Conservation (phyloP, 2,329 filamentous ascomycete genomes). For the Cladophialophora yegresii region DNA sequence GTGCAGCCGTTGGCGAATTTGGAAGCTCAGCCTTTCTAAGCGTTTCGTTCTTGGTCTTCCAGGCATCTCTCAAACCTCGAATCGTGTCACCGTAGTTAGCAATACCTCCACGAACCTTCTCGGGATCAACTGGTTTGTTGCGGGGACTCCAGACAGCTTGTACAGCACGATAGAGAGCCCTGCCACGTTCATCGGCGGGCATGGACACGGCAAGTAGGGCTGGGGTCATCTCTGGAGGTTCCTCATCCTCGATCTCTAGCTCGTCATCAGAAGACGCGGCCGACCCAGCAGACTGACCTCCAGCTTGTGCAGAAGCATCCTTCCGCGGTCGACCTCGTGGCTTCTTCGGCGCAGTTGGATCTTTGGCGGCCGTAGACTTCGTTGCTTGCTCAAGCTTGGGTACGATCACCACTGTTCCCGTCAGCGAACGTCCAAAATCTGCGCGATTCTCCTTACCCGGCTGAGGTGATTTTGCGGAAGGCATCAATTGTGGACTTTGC, state of each 20-base stretch:
- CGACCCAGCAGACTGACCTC: slow-evolving; percentile 44
- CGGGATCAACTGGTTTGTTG: slow-evolving; percentile 52
- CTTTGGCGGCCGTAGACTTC: slow-evolving; percentile 11
- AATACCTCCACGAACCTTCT: slow-evolving; percentile 58
- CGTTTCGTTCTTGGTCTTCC: slow-evolving; percentile 60
- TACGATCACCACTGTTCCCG: slow-evolving; percentile 9
- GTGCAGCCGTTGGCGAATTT: slow-evolving; percentile 46
- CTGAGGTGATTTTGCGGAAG: slow-evolving; percentile 4
- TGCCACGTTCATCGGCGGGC: slow-evolving; percentile 54
- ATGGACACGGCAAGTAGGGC: slow-evolving; percentile 55
- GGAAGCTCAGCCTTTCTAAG: slow-evolving; percentile 61
- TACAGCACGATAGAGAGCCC: slow-evolving; percentile 57
- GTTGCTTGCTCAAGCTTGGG: slow-evolving; percentile 30
- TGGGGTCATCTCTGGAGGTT: slow-evolving; percentile 57
- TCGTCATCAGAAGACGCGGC: slow-evolving; percentile 47
- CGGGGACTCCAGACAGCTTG: slow-evolving; percentile 63
- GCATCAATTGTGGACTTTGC: slow-evolving; percentile 31
- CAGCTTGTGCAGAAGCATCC: slow-evolving; percentile 22
- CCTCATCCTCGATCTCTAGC: slow-evolving; percentile 55
- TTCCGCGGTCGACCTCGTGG: slow-evolving; percentile 37
- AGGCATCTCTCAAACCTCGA: slow-evolving; percentile 61
- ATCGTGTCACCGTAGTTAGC: slow-evolving; percentile 62
- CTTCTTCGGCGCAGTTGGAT: slow-evolving; percentile 28
- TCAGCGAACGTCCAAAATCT: slow-evolving; percentile 11
- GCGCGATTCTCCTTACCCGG: slow-evolving; percentile 8